A percentile compares a stretch with the other conserved stretches of the same genome.
Evolutionary conservation across 2,329 filamentous ascomycete species (phyloP).

Genomic region (Neofusicoccum cordaticola): DNA sequence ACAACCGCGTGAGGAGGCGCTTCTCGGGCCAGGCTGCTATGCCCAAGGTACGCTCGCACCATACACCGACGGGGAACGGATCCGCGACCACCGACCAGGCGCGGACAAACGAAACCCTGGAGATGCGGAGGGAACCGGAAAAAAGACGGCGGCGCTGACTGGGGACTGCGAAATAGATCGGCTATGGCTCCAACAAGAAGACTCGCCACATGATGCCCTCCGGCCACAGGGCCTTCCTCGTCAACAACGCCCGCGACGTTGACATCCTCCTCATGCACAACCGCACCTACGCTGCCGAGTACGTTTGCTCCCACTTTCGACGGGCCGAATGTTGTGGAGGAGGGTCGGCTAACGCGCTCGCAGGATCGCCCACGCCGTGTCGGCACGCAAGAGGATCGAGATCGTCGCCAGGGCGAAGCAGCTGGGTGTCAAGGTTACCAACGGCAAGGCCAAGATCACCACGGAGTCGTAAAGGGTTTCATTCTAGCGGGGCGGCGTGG

Average conservation of each 20-base stretch:
- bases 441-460: conserved; percentile 97
- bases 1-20: conserved; percentile 93
- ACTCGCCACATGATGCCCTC: conserved; percentile 98
- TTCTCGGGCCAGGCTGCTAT: conserved; percentile 95
- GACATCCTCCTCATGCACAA: conserved; percentile 99
- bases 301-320: conserved; percentile 46
- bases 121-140: neutral
- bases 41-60: conserved; percentile 77
- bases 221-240: conserved; percentile 99
- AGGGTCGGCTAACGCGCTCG: conserved; percentile 19
- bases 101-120: neutral
- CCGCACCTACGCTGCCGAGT: conserved; percentile 98
- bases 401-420: conserved; percentile 97
- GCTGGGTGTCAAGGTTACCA: conserved; percentile 99
- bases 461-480: conserved; percentile 66
- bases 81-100: neutral
- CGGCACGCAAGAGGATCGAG: conserved; percentile 96
- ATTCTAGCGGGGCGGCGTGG: conserved; percentile 20
- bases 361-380: conserved; percentile 97
- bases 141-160: conserved; percentile 29
- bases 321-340: neutral
- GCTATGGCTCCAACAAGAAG: conserved; percentile 99
- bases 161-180: conserved; percentile 63
- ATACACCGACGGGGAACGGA: neutral
- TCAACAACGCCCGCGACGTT: conserved; percentile 93